Percentiles rank a stretch among this genome's conserved stretches.
These are phyloP conservation scores for Dillenia suffruticosa DNA, from an alignment of 164 flowering plant species.

Conservation along the genomic window DNA sequence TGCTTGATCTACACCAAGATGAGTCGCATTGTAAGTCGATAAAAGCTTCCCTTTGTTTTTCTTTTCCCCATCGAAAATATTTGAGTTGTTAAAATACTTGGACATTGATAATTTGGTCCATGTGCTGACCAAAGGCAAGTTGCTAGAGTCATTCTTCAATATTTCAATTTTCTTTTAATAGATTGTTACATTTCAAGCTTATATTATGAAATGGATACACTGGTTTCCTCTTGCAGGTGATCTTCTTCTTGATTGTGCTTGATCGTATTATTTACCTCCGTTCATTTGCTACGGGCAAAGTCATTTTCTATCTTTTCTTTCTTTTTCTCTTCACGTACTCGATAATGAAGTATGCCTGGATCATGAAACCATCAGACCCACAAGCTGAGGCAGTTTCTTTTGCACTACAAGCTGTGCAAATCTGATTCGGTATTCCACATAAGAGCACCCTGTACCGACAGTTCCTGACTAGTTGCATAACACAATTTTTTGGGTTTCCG, in stretches of 20 bases:
- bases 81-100: too few relatives aligned
- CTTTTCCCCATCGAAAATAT: too few relatives aligned
- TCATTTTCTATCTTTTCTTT: conserved; percentile 77
- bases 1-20: too few relatives aligned
- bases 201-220: too few relatives aligned
- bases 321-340: conserved; percentile 81
- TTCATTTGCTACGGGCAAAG: conserved; percentile 88
- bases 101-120: too few relatives aligned
- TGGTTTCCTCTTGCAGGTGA: conserved; percentile 42
- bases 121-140: too few relatives aligned
- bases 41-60: too few relatives aligned
- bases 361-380: conserved; percentile 47
- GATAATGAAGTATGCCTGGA: conserved; percentile 88
- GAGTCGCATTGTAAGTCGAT: too few relatives aligned
- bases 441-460: conserved; percentile 90
- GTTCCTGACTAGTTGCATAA: conserved; percentile 79
- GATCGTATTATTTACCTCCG: conserved; percentile 95
- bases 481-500: conserved; percentile 83
- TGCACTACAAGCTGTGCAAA: conserved; percentile 88
- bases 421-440: conserved; percentile 88
- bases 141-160: too few relatives aligned
- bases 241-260: conserved; percentile 92
- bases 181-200: too few relatives aligned
- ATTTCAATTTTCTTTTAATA: too few relatives aligned
- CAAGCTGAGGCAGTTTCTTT: conserved; percentile 72